phyloP scores from a whole-genome alignment of 2,329 filamentous ascomycete genomes.

The Colletotrichum caudatum region DNA sequence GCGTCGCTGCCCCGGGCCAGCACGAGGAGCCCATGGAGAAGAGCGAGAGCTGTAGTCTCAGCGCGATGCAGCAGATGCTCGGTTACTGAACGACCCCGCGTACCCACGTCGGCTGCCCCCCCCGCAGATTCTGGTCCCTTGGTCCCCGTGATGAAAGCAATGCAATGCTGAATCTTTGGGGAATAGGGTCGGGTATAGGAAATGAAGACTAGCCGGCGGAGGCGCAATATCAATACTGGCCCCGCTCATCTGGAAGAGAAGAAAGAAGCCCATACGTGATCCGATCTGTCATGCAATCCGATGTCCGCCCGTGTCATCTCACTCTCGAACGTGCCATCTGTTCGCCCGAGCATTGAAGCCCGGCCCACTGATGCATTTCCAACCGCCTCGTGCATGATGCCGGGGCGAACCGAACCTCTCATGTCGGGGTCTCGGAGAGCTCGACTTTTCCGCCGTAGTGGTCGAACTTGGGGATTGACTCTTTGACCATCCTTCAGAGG shows the following conservation, averaged over 20 bases:
- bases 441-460: conserved; percentile 19
- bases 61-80: conserved; percentile 64
- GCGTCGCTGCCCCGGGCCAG: conserved; percentile 63
- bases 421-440: conserved; percentile 26
- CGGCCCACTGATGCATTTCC: neutral
- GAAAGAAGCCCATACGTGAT: neutral
- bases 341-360: conserved; percentile 19
- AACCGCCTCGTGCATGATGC: conserved; percentile 25
- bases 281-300: neutral
- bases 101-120: neutral
- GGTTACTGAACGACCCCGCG: conserved; percentile 36
- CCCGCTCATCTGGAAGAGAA: neutral
- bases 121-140: neutral
- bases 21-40: conserved; percentile 66
- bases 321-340: conserved; percentile 20
- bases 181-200: neutral
- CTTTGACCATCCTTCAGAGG: conserved; percentile 30
- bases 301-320: conserved; percentile 21
- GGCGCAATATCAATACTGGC: neutral
- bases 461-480: conserved; percentile 2
- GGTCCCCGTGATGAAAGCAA: neutral
- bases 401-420: conserved; percentile 10
- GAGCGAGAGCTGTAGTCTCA: conserved; percentile 65
- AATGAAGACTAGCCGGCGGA: neutral
- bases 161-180: neutral